Percentiles rank a stretch among this genome's conserved stretches.
These are phyloP conservation scores for Lipomyces kockii DNA, from an alignment of 805 yeast species.

Conservation along the genomic window DNA sequence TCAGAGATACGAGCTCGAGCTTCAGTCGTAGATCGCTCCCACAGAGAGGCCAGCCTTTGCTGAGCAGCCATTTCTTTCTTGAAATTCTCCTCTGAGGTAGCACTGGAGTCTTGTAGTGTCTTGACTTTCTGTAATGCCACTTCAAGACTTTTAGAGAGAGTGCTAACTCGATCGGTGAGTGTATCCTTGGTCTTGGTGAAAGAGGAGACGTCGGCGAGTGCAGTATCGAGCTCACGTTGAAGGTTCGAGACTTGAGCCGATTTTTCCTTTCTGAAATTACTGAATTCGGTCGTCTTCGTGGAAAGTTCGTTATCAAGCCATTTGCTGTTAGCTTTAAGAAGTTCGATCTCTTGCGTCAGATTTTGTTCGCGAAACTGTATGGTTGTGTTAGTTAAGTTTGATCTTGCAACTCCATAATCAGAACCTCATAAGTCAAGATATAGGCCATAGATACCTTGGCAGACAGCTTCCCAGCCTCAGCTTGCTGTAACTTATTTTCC, in stretches of 20 bases:
- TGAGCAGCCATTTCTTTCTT: constrained; percentile 63
- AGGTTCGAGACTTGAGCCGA: constrained; percentile 45
- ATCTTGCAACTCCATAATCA: not conserved
- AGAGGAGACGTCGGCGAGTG: constrained; percentile 44
- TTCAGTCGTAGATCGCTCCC: constrained; percentile 59
- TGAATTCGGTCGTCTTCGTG: constrained; percentile 45
- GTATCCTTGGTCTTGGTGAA: constrained; percentile 43
- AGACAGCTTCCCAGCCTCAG: constrained; percentile 42
- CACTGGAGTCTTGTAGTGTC: constrained; percentile 52
- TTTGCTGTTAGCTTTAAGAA: constrained; percentile 50
- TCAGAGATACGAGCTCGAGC: constrained; percentile 57
- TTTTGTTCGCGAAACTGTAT: constrained; percentile 46
- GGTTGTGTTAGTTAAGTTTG: not conserved
- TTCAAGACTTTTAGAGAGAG: constrained; percentile 50
- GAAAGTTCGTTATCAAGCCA: constrained; percentile 51
- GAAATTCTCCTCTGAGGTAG: constrained; percentile 55
- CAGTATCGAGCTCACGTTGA: constrained; percentile 47
- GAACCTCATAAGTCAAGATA: not conserved
- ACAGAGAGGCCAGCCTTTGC: constrained; percentile 61
- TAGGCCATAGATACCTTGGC: constrained; percentile 24
- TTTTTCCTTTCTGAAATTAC: constrained; percentile 43
- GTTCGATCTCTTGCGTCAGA: constrained; percentile 51
- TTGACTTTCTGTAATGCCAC: constrained; percentile 53
- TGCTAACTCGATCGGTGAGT: constrained; percentile 47
- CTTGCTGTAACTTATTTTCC: constrained; percentile 47